Evolutionary conservation across 768 basidiomycete species (phyloP).

Genomic region (Trametes coccinea): DNA sequence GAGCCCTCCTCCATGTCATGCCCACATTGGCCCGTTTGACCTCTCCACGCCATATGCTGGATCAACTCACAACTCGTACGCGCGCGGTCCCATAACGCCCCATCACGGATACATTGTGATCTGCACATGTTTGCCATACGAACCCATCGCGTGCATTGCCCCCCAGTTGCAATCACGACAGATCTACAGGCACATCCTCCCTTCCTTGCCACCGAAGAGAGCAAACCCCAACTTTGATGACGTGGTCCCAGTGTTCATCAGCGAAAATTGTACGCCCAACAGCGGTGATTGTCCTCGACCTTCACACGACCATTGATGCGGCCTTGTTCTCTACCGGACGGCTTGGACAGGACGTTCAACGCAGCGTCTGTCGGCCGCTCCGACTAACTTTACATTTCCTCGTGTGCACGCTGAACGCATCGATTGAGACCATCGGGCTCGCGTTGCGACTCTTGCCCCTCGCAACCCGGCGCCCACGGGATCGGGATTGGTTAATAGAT

Average conservation of each 20-base stretch:
- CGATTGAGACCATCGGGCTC: too few species aligned
- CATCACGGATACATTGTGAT: slow-evolving; percentile 13
- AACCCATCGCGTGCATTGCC: slow-evolving; percentile 8
- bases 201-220: not conserved
- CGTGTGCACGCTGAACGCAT: too few species aligned
- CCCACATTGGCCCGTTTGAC: not conserved
- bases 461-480: not conserved
- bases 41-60: not conserved
- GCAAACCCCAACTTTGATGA: not conserved
- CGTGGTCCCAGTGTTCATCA: not conserved
- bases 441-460: not conserved
- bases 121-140: slow-evolving; percentile 6
- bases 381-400: too few species aligned
- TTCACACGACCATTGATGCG: not conserved
- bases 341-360: too few species aligned
- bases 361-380: too few species aligned
- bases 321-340: not conserved
- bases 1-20: not conserved
- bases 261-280: not conserved
- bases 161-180: slow-evolving; percentile 14
- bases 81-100: not conserved
- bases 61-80: not conserved
- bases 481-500: not conserved
- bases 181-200: slow-evolving; percentile 19
- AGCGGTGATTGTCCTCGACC: not conserved